Percentiles rank a stretch among this genome's conserved stretches.
phyloP scores from a whole-genome alignment of 257 asterid species.

The Cinchona pubescens region DNA sequence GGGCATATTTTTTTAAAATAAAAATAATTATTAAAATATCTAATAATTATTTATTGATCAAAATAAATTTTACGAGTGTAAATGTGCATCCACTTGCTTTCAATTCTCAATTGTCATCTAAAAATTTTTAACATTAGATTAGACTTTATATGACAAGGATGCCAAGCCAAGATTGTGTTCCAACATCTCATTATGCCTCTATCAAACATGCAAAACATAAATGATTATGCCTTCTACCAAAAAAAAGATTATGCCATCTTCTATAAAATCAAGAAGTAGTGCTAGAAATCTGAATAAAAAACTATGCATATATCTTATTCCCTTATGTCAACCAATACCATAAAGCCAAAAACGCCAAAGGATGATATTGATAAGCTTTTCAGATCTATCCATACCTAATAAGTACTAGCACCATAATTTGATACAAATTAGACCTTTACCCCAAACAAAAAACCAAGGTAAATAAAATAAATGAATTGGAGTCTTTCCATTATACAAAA shows the following conservation, averaged over 20 bases:
- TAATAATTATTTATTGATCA: too few relatives aligned
- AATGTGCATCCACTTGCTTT: background rate
- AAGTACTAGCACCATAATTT: background rate
- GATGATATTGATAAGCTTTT: background rate
- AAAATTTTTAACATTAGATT: background rate
- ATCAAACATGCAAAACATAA: too few relatives aligned
- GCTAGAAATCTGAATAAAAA: background rate
- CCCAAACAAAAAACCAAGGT: background rate
- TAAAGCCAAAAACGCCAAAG: too few relatives aligned
- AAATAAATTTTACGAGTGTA: too few relatives aligned
- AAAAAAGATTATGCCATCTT: background rate
- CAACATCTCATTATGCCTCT: background rate
- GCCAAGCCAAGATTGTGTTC: background rate
- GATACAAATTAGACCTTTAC: background rate
- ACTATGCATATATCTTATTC: background rate
- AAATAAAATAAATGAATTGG: background rate
- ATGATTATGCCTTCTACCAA: background rate
- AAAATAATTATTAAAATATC: too few relatives aligned
- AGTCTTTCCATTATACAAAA: background rate
- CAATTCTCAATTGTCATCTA: background rate
- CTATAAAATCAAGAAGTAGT: background rate
- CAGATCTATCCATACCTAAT: background rate
- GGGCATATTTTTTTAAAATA: too few relatives aligned
- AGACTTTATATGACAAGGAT: background rate
- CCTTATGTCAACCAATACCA: background rate